Evolutionary conservation across 345 rosid species (phyloP), one percentile per base, ranked within the genome.

Genomic region (Heritiera fomes): DNA sequence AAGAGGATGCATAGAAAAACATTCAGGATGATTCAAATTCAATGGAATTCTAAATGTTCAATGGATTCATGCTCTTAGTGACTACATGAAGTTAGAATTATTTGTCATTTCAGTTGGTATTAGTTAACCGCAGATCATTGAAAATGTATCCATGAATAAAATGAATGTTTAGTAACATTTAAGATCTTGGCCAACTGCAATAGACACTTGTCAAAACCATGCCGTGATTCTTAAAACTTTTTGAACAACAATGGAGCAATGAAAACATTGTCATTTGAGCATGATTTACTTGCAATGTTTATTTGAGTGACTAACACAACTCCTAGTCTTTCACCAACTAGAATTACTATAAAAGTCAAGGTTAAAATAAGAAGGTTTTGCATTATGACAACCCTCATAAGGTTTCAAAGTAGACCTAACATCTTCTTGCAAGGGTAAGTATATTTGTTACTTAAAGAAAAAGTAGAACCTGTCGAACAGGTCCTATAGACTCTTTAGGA

Each of bases 381-480:
- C 50, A 47, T 9, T 47, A 47, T 47, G 50, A 47, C 50, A 8
- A 56, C 28, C 10, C 7, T n/a, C 61, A 6, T 56, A 56, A 7
- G 61, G 20, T 18, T 8, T 38, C 40, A 6, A 18, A 30, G 56
- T 5, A 45, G 11, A 68, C 45, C 7, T 6, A 20, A 45, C 50
- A 20, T 15, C 28, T 18, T 5, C 28, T 56, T 18, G 28, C 28
- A 18, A 5, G 7, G n/a, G n/a, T 47, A 56, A 6, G 7, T 6
- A 68, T 5, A 52, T 34, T 32, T 8, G 23, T 18, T 53, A 40
- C 71, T 40, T 2, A 23, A 64, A 55, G 46, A n/a, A 32, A 72
- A n/a, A 46, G 40, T 59, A 11, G 11, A 62, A 89, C 90, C 90
- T 89, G 85, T 64, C 87, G 83, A 34, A 83, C 8, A 15, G 82